A percentile compares a stretch with the other conserved stretches of the same genome.
These are phyloP conservation scores for Stramenopiles sp. DNA, from an alignment of 352 stramenopile species.

Conservation along the genomic window DNA sequence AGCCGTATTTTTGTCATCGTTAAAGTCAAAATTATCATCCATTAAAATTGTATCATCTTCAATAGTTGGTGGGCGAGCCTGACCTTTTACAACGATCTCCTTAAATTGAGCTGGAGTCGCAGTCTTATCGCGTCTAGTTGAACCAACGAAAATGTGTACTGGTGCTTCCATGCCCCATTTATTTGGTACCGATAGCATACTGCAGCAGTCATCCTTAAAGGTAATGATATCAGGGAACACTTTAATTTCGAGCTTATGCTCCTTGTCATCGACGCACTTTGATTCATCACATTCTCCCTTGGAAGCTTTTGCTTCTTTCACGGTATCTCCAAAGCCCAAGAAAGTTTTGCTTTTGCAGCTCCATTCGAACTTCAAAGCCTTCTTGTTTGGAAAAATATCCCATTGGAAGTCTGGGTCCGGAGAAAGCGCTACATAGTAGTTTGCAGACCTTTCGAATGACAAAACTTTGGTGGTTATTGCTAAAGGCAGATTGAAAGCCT, in stretches of 20 bases:
- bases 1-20: neutral
- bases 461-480: neutral
- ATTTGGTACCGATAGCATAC: neutral
- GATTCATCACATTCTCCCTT: neutral
- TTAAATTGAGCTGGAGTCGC: neutral
- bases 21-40: constrained; percentile 3
- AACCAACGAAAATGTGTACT: neutral
- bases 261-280: neutral
- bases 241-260: neutral
- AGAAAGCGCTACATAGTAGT: neutral
- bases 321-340: neutral
- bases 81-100: neutral
- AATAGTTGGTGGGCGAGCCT: neutral
- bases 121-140: neutral
- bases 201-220: constrained; percentile 1
- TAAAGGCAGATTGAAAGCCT: neutral
- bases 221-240: neutral
- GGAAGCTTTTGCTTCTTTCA: neutral
- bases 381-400: neutral
- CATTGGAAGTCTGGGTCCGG: neutral
- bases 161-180: constrained; percentile 3
- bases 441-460: neutral
- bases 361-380: neutral
- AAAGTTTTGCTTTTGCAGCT: neutral
- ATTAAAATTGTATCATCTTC: neutral